Evolutionary conservation across 306 rosid species (phyloP).

Genomic region (Trichosanthes cucumerina): DNA sequence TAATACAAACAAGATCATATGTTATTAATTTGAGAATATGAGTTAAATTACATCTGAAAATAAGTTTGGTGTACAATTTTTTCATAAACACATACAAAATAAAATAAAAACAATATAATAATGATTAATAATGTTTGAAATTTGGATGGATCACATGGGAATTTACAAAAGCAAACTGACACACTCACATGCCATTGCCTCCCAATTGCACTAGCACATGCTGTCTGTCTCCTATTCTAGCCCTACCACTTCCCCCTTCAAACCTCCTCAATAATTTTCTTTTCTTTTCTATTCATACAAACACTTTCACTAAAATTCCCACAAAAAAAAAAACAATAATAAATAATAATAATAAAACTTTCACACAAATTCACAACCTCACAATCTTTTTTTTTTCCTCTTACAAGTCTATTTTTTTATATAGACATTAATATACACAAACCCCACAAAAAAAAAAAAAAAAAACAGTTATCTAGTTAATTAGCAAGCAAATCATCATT

Average conservation of each 20-base stretch:
- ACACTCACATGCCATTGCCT: conserved; percentile 67
- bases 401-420: background rate
- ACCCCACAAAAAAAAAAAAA: background rate
- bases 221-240: conserved; percentile 37
- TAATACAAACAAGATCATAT: too few relatives aligned
- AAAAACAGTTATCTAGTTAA: conserved; percentile 2
- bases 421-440: conserved; percentile 11
- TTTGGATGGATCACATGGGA: conserved; percentile 64
- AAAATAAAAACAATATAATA: background rate
- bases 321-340: background rate
- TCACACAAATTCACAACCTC: conserved; percentile 10
- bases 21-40: too few relatives aligned
- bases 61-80: too few relatives aligned
- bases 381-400: background rate
- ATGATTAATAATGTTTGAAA: conserved; percentile 43
- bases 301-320: background rate
- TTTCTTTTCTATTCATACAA: background rate
- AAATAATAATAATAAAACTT: too few relatives aligned
- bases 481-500: conserved; percentile 5
- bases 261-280: background rate
- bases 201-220: conserved; percentile 65
- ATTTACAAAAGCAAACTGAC: conserved; percentile 58
- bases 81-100: too few relatives aligned
- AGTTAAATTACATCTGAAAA: too few relatives aligned
- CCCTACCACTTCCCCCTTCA: background rate